Conservation (phyloP, 805 yeast species). For the Myxozyma geophila region DNA sequence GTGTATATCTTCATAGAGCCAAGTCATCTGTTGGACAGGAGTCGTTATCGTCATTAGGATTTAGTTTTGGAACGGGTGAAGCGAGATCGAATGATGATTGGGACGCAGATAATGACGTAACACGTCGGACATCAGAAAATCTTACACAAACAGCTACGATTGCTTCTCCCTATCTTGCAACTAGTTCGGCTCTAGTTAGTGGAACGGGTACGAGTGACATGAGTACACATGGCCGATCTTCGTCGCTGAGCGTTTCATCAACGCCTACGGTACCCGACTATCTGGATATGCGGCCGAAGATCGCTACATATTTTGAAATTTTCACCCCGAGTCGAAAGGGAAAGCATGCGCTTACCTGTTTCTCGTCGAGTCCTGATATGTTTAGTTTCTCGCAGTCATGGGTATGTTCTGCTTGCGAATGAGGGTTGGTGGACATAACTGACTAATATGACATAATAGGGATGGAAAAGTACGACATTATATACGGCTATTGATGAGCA, state of each 20-base stretch:
- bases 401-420: slow-evolving; percentile 17
- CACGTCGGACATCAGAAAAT: neutral
- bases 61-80: neutral
- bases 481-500: slow-evolving; percentile 55
- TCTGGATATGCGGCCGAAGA: slow-evolving; percentile 53
- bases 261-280: slow-evolving; percentile 41
- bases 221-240: neutral
- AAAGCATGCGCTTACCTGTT: slow-evolving; percentile 55
- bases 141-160: neutral
- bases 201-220: too few relatives aligned
- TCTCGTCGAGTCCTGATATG: slow-evolving; percentile 59
- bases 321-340: slow-evolving; percentile 57
- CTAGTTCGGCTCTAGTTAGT: too few relatives aligned
- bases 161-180: neutral
- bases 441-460: slow-evolving; percentile 42
- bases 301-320: slow-evolving; percentile 58
- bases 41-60: neutral
- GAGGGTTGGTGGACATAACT: neutral
- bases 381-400: slow-evolving; percentile 61
- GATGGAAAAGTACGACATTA: slow-evolving; percentile 63
- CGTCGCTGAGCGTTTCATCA: neutral
- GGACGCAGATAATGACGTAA: neutral
- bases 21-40: slow-evolving; percentile 26
- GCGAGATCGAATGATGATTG: neutral
- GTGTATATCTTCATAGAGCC: slow-evolving; percentile 61